Conservation (phyloP, 2,329 filamentous ascomycete species). For the Colletotrichum higginsianum region DNA sequence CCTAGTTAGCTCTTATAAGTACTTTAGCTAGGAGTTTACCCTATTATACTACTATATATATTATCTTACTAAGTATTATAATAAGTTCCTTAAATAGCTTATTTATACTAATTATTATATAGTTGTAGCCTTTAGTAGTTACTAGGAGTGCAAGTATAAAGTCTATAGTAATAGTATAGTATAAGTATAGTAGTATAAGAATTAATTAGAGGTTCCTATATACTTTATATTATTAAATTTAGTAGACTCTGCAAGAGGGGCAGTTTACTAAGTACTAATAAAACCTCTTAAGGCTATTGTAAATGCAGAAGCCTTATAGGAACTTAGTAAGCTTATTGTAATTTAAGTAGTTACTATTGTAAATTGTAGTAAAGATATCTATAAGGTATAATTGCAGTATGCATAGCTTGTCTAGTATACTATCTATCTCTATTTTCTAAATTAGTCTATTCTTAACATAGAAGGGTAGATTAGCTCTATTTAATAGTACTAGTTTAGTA, state of each 20-base stretch:
- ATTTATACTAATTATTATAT: neutral
- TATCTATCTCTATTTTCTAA: neutral
- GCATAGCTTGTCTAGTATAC: neutral
- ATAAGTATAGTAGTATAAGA: neutral
- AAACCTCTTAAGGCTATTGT: neutral
- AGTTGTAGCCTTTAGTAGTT: neutral
- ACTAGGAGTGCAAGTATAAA: neutral
- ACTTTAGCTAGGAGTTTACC: fast-evolving
- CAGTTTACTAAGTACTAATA: neutral
- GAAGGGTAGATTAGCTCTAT: neutral
- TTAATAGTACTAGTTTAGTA: neutral
- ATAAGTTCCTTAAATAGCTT: neutral
- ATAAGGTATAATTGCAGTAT: neutral
- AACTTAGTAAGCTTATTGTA: neutral
- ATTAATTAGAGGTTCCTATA: neutral
- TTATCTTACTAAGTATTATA: neutral
- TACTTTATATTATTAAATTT: neutral
- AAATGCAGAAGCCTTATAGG: neutral
- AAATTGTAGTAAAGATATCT: neutral
- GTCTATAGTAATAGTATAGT: neutral
- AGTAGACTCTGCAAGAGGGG: neutral
- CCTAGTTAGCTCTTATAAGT: too few species aligned
- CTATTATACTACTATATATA: neutral
- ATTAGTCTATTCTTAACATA: neutral
- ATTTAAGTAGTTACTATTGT: neutral